Percentiles rank a stretch among this genome's conserved stretches.
Conservation (phyloP, 169 alveolate genomes). For the Plasmodium reichenowi region DNA sequence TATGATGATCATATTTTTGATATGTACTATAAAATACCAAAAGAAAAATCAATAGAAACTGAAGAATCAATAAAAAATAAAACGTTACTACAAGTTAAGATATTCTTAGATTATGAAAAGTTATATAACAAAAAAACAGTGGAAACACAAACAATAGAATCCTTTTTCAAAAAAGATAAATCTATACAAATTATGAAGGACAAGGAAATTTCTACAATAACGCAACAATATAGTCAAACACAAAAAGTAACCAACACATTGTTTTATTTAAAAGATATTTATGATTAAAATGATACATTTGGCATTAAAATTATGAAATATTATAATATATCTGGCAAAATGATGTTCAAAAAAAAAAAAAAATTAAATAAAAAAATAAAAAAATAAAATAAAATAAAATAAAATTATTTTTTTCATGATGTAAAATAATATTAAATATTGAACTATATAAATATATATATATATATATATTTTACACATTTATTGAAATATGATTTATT, state of each 20-base stretch:
- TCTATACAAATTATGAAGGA: constrained; percentile 61
- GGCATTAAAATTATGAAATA: no score
- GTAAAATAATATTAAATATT: neutral
- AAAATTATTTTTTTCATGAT: no score
- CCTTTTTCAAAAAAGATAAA: constrained; percentile 56
- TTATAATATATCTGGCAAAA: no score
- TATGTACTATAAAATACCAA: constrained; percentile 28
- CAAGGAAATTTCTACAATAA: constrained; percentile 34
- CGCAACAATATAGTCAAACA: constrained; percentile 54
- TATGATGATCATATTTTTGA: constrained; percentile 56
- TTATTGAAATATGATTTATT: no score
- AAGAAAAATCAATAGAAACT: constrained; percentile 30
- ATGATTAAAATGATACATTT: constrained; percentile 8
- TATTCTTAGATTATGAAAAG: constrained; percentile 71
- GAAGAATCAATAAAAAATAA: constrained; percentile 60
- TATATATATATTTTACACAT: neutral
- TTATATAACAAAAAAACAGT: constrained; percentile 69
- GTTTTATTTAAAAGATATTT: constrained; percentile 65
- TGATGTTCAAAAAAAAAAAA: no score
- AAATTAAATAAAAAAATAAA: no score
- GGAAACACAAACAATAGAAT: constrained; percentile 71
- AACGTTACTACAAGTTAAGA: constrained; percentile 59
- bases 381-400: no score
- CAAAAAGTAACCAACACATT: constrained; percentile 27
- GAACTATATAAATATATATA: neutral